phyloP scores from a whole-genome alignment of 108 stramenopile genomes.

The Stephanodiscus triporus region DNA sequence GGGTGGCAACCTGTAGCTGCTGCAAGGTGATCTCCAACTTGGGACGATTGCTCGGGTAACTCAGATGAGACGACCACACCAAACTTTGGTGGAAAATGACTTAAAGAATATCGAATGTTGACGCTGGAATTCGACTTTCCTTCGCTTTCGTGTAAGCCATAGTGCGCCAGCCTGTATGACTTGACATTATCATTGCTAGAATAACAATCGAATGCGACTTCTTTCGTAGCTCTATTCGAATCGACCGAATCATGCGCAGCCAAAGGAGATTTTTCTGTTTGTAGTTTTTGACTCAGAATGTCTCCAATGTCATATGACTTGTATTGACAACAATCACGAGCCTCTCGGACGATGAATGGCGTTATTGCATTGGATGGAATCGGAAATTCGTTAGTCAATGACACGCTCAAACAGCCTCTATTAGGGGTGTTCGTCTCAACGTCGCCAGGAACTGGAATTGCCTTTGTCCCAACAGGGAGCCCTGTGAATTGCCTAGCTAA shows the following conservation, averaged over 20 bases:
- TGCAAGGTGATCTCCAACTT: not conserved
- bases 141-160: not conserved
- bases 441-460: slow-evolving; percentile 42
- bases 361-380: slow-evolving; percentile 35
- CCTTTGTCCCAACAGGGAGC: slow-evolving; percentile 57
- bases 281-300: not conserved
- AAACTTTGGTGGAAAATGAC: not conserved
- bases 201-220: not conserved
- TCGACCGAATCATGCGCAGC: not conserved
- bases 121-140: not conserved
- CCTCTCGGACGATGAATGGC: not conserved
- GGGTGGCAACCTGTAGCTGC: not conserved
- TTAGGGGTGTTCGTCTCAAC: not conserved
- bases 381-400: slow-evolving; percentile 37
- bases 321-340: slow-evolving; percentile 2
- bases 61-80: not conserved
- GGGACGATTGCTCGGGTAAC: not conserved
- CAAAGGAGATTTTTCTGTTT: not conserved
- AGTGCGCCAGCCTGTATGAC: not conserved
- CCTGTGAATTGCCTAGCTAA: slow-evolving; percentile 30
- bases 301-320: slow-evolving; percentile 9
- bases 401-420: slow-evolving; percentile 10
- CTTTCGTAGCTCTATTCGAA: not conserved
- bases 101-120: not conserved
- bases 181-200: not conserved